These are phyloP conservation scores for Coleophoma eucalyptorum DNA, from an alignment of 2,329 filamentous ascomycete species.

Conservation along the genomic window DNA sequence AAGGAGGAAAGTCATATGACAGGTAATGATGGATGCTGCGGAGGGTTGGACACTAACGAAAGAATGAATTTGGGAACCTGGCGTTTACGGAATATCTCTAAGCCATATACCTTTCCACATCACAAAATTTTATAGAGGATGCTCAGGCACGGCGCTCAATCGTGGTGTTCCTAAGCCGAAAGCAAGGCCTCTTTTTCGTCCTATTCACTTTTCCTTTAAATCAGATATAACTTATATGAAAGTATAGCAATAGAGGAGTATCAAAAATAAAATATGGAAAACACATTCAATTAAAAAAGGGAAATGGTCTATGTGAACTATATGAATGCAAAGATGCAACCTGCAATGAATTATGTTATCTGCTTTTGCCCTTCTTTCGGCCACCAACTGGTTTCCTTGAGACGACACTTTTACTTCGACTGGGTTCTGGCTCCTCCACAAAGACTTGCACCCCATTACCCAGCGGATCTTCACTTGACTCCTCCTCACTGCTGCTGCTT, in stretches of 20 bases:
- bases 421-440: conserved; percentile 14
- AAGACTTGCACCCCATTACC: conserved; percentile 23
- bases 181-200: background rate
- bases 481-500: conserved; percentile 9
- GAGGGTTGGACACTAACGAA: background rate
- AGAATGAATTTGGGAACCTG: background rate
- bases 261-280: background rate
- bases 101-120: background rate
- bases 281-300: conserved; percentile 10
- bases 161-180: no score
- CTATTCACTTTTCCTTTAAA: background rate
- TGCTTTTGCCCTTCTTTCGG: conserved; percentile 18
- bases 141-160: background rate
- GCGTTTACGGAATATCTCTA: background rate
- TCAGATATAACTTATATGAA: background rate
- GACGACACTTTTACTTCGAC: conserved; percentile 3
- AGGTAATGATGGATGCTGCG: background rate
- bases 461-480: conserved; percentile 22
- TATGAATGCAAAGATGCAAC: background rate
- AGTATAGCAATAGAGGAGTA: background rate
- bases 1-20: background rate
- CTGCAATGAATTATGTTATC: background rate
- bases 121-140: background rate
- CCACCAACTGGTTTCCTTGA: conserved; percentile 17
- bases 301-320: conserved; percentile 6